These are phyloP conservation scores for Blastobotrys proliferans DNA, from an alignment of 1,139 yeast genomes.

Conservation along the genomic window DNA sequence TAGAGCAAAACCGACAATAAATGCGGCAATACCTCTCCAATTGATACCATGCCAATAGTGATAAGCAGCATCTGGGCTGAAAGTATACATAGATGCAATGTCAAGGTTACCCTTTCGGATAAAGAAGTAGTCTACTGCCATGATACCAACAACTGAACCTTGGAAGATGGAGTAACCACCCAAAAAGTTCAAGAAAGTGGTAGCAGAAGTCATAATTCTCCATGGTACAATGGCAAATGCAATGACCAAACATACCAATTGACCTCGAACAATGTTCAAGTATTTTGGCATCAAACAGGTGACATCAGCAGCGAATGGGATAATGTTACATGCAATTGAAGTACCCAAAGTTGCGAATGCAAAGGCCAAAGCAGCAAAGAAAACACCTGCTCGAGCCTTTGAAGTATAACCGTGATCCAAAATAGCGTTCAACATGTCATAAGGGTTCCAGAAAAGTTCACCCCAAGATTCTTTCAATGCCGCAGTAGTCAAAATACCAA, in stretches of 20 bases:
- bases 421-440: slow-evolving; percentile 34
- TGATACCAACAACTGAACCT: slow-evolving; percentile 34
- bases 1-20: slow-evolving; percentile 31
- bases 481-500: slow-evolving; percentile 35
- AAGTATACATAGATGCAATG: slow-evolving; percentile 27
- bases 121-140: slow-evolving; percentile 31
- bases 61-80: slow-evolving; percentile 27
- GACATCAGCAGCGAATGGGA: slow-evolving; percentile 57
- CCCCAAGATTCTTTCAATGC: slow-evolving; percentile 35
- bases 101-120: slow-evolving; percentile 29
- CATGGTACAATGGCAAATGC: slow-evolving; percentile 37
- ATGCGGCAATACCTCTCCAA: slow-evolving; percentile 35
- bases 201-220: slow-evolving; percentile 35
- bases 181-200: slow-evolving; percentile 32
- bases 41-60: slow-evolving; percentile 39
- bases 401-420: slow-evolving; percentile 29
- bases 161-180: slow-evolving; percentile 36
- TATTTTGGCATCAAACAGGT: slow-evolving; percentile 52
- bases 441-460: slow-evolving; percentile 38
- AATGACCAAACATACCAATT: slow-evolving; percentile 25
- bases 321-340: slow-evolving; percentile 57
- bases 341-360: slow-evolving; percentile 80
- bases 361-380: slow-evolving; percentile 65
- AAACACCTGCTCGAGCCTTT: slow-evolving; percentile 65
- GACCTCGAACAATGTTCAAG: slow-evolving; percentile 49